Evolutionary conservation across 129 eudicot genomes (phyloP).

Genomic region (Erigeron canadensis): DNA sequence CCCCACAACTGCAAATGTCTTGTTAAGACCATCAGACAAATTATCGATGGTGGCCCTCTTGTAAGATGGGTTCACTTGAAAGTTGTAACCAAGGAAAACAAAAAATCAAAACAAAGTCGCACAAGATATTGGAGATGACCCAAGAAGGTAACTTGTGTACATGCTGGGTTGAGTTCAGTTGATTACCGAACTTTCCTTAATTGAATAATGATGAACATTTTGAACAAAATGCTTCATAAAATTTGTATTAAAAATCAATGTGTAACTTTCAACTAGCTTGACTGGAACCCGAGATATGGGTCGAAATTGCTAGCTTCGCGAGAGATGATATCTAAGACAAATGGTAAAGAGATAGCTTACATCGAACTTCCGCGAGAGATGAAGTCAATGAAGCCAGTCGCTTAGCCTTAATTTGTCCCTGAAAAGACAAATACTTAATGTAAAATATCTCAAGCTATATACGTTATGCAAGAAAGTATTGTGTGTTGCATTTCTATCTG

Average conservation of each 20-base stretch:
- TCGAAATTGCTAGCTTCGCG: neutral
- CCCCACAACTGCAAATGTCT: slow-evolving; percentile 59
- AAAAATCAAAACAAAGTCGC: slow-evolving; percentile 3
- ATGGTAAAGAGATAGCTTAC: slow-evolving; percentile 45
- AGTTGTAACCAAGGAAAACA: slow-evolving; percentile 27
- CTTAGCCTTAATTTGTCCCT: slow-evolving; percentile 75
- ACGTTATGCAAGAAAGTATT: too few relatives aligned
- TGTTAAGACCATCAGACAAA: slow-evolving; percentile 74
- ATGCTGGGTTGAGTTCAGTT: too few relatives aligned
- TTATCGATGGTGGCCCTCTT: slow-evolving; percentile 51
- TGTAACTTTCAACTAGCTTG: too few relatives aligned
- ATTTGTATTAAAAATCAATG: too few relatives aligned
- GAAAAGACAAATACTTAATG: slow-evolving; percentile 25
- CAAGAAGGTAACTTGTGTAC: too few relatives aligned
- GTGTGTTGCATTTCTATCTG: too few relatives aligned
- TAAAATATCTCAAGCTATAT: neutral
- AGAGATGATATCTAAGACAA: neutral
- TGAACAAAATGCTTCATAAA: too few relatives aligned
- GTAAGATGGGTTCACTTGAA: slow-evolving; percentile 61
- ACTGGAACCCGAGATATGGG: too few relatives aligned
- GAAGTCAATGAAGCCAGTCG: slow-evolving; percentile 76
- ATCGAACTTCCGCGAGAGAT: slow-evolving; percentile 48
- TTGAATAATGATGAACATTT: too few relatives aligned
- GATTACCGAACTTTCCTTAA: too few relatives aligned
- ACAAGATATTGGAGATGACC: too few relatives aligned